phyloP scores from a whole-genome alignment of 352 stramenopile genomes.

The Elongisporangium prolatum region DNA sequence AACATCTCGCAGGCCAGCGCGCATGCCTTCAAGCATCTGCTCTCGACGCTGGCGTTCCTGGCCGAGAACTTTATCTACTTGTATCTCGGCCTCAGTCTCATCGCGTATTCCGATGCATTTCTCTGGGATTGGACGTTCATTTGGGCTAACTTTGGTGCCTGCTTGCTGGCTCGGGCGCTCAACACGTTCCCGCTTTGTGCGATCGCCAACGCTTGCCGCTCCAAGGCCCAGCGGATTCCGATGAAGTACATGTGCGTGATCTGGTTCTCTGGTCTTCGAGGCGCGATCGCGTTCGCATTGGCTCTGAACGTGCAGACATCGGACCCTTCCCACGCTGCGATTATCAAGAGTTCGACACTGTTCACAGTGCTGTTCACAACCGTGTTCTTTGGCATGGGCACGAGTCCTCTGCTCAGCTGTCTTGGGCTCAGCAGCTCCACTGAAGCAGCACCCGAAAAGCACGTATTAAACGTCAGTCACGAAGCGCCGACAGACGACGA shows the following conservation, averaged over 20 bases:
- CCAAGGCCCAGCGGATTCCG: conserved; percentile 30
- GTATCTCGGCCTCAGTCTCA: conserved; percentile 67
- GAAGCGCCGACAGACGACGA: conserved; percentile 8
- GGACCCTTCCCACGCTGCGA: conserved; percentile 35
- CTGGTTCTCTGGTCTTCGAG: conserved; percentile 91
- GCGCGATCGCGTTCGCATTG: conserved; percentile 91
- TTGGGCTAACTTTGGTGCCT: conserved; percentile 37
- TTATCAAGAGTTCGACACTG: conserved; percentile 62
- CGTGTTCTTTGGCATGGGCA: conserved; percentile 45
- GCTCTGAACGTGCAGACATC: conserved; percentile 61
- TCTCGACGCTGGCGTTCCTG: conserved; percentile 58
- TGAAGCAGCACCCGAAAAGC: conserved; percentile 6
- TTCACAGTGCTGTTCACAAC: conserved; percentile 66
- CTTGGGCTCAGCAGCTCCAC: conserved; percentile 18
- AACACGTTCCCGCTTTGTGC: conserved; percentile 76
- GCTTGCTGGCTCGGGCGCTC: conserved; percentile 43
- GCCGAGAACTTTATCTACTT: conserved; percentile 74
- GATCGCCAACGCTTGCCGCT: conserved; percentile 44
- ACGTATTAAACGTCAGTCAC: conserved; percentile 7
- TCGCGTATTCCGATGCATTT: conserved; percentile 56
- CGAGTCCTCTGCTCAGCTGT: conserved; percentile 30
- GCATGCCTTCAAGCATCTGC: conserved; percentile 52
- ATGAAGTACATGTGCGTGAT: conserved; percentile 78
- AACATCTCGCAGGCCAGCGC: conserved; percentile 57
- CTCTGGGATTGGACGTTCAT: conserved; percentile 69